Evolutionary conservation across 371 early-diverging fungal species (phyloP), one percentile per base, ranked within the genome.

Genomic region (Phascolomyces articulosus): DNA sequence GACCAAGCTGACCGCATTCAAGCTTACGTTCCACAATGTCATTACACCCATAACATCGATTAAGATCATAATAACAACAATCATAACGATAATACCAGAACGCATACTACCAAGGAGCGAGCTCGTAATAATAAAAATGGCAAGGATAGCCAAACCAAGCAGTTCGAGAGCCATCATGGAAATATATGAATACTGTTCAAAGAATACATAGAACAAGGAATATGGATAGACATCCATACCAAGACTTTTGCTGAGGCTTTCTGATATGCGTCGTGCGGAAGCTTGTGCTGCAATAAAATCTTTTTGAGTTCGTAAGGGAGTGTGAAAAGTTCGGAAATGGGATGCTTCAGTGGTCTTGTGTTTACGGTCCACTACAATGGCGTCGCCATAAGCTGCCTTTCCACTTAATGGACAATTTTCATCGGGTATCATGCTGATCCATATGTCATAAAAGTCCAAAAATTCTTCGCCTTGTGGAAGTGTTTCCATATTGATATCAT

Each of bases 131-230:
- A 87, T 21, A 62, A 86, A 86, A 53, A 91, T 89, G 4, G 89
- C 67, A 23, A 87, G 2, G 54, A 88, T 77, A 3, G 89, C 90
- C 20, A 85, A 62, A 0, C 76, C 65, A 26, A 90, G 68, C 16
- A 91, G 74, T 18, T 85, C 71, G 47, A 80, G 63, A 2, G 91
- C 82, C 81, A 90, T 74, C 18, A 73, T 62, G 7, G 82, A 78
- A 41, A 92, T 87, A 38, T 83, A 80, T 9, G 79, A 75, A 55
- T 92, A 92, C 73, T 92, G 92, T 67, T 89, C 91, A 69, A 92
- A 92, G 68, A 91, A 92, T 53, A 91, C 80, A 67, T 91, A 91
- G 65, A 90, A 91, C 9, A 91, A 78, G 9, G 91, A 90, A 65
- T 91, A 92, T 0, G 91, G 89, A 64, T 85, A 90, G 4, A 92